Percentiles rank a stretch among this genome's conserved stretches.
phyloP scores from a whole-genome alignment of 2,329 filamentous ascomycete species.

The Aaosphaeria arxii region DNA sequence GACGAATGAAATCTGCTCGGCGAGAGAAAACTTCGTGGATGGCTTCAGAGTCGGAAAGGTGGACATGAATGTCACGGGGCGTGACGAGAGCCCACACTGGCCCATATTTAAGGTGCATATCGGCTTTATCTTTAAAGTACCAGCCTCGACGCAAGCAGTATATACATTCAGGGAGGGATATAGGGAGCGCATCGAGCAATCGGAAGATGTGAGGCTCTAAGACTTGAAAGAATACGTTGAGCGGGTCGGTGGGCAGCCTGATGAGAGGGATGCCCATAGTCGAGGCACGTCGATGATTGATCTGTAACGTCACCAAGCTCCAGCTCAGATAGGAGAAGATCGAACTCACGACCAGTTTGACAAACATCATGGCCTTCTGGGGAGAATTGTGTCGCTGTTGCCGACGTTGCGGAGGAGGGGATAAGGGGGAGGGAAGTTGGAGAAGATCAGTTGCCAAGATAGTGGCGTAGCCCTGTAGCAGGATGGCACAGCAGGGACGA shows the following conservation, averaged over 20 bases:
- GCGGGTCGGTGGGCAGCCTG: slow-evolving; percentile 7
- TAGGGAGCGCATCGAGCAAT: slow-evolving; percentile 4
- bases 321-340: neutral
- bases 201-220: slow-evolving; percentile 10
- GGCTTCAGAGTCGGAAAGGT: slow-evolving; percentile 10
- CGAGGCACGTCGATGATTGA: slow-evolving; percentile 6
- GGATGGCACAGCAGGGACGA: no score
- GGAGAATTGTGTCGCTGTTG: no score
- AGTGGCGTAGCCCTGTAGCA: no score
- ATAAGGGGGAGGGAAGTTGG: no score
- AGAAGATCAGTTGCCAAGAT: no score
- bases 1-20: slow-evolving; percentile 11
- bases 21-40: slow-evolving; percentile 9
- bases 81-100: slow-evolving; percentile 11
- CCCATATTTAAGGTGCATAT: slow-evolving; percentile 9
- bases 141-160: slow-evolving; percentile 8
- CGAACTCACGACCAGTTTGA: neutral
- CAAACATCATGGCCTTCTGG: neutral
- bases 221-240: slow-evolving; percentile 11
- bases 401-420: no score
- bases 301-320: slow-evolving; percentile 4
- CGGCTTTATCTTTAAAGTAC: slow-evolving; percentile 14
- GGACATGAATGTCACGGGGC: slow-evolving; percentile 9
- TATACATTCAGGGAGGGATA: neutral
- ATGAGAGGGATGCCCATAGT: slow-evolving; percentile 10